phyloP scores from a whole-genome alignment of 495 filamentous ascomycete species.

The Staphylotrichum longicolle region DNA sequence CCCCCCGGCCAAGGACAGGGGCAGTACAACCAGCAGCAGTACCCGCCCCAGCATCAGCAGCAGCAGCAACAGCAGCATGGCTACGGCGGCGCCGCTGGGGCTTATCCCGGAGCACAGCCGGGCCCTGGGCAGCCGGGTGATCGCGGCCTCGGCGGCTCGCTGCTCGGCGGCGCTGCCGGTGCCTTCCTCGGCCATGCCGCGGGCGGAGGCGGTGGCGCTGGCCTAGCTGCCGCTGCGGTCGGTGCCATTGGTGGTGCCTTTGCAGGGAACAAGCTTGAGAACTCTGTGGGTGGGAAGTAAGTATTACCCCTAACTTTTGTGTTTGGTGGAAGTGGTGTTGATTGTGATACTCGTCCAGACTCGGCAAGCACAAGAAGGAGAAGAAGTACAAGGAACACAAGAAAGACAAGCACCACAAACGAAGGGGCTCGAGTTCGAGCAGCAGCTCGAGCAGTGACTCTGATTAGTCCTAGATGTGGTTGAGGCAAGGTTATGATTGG shows the following conservation, averaged over 20 bases:
- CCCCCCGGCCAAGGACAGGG: too few relatives aligned
- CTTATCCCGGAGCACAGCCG: too few relatives aligned
- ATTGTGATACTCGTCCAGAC: too few relatives aligned
- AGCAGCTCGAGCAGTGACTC: not conserved
- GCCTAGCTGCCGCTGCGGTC: not conserved
- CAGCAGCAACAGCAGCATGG: too few relatives aligned
- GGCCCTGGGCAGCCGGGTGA: too few relatives aligned
- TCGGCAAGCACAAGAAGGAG: not conserved
- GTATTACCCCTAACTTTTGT: not conserved
- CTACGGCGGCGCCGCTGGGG: too few relatives aligned
- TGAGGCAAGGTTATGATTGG: too few relatives aligned
- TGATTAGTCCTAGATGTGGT: not conserved
- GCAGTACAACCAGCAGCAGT: too few relatives aligned
- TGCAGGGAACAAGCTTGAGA: not conserved
- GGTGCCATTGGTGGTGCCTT: not conserved
- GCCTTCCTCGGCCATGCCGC: not conserved
- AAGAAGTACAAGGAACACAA: not conserved
- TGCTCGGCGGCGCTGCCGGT: not conserved
- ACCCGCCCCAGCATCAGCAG: too few relatives aligned
- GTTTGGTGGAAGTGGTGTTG: too few relatives aligned
- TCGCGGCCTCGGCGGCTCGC: not conserved
- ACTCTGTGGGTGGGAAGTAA: not conserved
- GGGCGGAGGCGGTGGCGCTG: not conserved
- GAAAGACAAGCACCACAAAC: slow-evolving; percentile 2
- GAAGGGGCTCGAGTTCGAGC: not conserved